These are phyloP conservation scores for Talaromyces pinophilus DNA, from an alignment of 2,329 filamentous ascomycete genomes.

Conservation along the genomic window DNA sequence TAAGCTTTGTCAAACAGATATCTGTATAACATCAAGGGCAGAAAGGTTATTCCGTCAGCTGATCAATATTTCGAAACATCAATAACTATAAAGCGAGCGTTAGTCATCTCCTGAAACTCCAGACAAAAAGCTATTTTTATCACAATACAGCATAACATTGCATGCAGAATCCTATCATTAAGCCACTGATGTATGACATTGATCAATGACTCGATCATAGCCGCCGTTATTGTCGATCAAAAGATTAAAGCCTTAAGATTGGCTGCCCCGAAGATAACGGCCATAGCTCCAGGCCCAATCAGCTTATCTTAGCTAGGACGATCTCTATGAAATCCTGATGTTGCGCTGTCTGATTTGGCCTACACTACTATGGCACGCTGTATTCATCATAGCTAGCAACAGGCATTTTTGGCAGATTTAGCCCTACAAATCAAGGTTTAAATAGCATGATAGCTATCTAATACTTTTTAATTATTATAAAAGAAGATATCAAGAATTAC, in stretches of 20 bases:
- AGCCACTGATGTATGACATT: constrained; percentile 7
- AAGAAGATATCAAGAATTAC: too few relatives aligned
- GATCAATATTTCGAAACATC: neutral
- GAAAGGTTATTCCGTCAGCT: neutral
- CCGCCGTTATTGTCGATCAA: neutral
- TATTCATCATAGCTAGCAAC: too few relatives aligned
- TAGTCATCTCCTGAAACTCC: neutral
- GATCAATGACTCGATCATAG: constrained; percentile 2
- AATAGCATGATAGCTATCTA: too few relatives aligned
- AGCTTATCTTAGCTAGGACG: neutral
- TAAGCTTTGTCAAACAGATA: neutral
- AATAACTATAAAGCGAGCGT: too few relatives aligned
- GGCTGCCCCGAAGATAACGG: neutral
- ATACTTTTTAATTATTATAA: too few relatives aligned
- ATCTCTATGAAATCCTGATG: neutral
- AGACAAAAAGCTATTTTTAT: neutral
- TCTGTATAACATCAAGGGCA: neutral
- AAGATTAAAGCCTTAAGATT: neutral
- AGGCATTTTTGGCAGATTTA: too few relatives aligned
- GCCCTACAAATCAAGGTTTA: too few relatives aligned
- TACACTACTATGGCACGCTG: too few relatives aligned
- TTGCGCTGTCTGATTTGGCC: too few relatives aligned
- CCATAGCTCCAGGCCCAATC: neutral
- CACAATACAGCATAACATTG: neutral
- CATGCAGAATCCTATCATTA: neutral